Conservation (phyloP, 169 alveolate species). For the Eimeria necatrix region DNA sequence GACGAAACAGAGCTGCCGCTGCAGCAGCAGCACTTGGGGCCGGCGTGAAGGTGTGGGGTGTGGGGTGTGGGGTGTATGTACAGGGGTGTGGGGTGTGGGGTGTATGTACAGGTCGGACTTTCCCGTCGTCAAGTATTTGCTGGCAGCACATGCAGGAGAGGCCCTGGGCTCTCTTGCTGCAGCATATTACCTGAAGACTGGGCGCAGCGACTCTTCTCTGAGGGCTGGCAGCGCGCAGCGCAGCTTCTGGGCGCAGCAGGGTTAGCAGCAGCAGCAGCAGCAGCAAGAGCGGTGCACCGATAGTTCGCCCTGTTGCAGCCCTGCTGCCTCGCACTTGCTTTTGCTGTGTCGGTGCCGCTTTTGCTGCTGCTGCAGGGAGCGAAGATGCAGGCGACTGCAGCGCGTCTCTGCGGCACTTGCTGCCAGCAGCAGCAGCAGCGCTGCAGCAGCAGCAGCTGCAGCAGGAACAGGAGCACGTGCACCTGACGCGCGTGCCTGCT, state of each 20-base stretch:
- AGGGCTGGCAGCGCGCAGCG: background rate
- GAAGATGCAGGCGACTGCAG: constrained; percentile 13
- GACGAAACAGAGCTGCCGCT: too few species aligned
- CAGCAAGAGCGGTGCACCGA: background rate
- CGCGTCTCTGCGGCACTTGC: constrained; percentile 14
- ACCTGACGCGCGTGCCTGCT: background rate
- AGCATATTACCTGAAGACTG: constrained; percentile 41
- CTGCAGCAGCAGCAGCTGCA: constrained; percentile 26
- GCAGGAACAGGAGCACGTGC: background rate
- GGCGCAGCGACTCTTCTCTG: background rate
- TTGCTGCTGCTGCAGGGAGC: constrained; percentile 30
- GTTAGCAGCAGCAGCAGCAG: background rate
- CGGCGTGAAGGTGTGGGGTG: too few species aligned
- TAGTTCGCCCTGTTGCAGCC: background rate
- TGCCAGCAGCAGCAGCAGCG: constrained; percentile 31
- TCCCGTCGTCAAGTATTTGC: constrained; percentile 33
- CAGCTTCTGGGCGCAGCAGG: constrained; percentile 31
- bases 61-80: too few species aligned
- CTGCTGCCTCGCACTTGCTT: background rate
- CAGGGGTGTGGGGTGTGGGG: too few species aligned
- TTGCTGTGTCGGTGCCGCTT: background rate
- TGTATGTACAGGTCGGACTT: constrained; percentile 36
- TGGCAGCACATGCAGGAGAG: constrained; percentile 67
- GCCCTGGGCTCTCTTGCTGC: constrained; percentile 39
- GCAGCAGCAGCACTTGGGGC: background rate